Conservation (phyloP, 2,329 filamentous ascomycete genomes). For the Arthrinium puccinioides region DNA sequence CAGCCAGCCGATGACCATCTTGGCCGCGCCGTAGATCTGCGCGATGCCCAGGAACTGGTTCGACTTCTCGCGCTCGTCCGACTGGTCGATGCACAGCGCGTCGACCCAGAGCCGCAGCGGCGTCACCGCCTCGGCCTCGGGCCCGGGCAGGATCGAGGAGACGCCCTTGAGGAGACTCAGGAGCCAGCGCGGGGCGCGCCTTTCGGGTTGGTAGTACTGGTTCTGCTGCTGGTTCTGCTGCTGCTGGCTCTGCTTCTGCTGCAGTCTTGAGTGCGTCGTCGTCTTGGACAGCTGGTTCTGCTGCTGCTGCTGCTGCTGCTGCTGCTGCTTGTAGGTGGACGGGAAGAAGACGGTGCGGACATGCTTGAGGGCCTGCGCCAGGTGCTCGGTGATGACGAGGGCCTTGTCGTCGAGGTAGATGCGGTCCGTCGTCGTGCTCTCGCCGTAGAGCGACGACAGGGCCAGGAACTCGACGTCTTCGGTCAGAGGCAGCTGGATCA, state of each 20-base stretch:
- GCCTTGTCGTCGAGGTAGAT: conserved; percentile 2
- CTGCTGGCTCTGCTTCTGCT: background rate
- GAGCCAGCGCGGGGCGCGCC: background rate
- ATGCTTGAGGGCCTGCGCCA: conserved; percentile 4
- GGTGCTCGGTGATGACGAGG: conserved; percentile 1
- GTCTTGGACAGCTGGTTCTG: background rate
- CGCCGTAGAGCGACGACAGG: conserved; percentile 5
- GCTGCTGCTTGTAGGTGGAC: background rate
- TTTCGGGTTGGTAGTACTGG: background rate
- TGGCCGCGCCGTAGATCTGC: conserved; percentile 2
- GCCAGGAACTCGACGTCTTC: conserved; percentile 7
- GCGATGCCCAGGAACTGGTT: conserved; percentile 1
- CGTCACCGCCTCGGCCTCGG: background rate
- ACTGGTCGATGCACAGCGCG: conserved; percentile 6
- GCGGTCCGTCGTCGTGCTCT: background rate
- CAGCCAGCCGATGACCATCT: conserved; percentile 6
- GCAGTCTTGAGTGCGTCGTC: background rate
- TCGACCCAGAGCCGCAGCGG: conserved; percentile 5
- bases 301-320: background rate
- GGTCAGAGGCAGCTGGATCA: background rate
- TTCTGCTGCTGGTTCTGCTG: background rate
- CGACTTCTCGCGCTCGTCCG: conserved; percentile 2
- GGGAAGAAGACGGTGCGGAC: conserved; percentile 4
- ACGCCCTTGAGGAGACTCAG: background rate
- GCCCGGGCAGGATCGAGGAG: background rate